Evolutionary conservation across 345 rosid species (phyloP).

Genomic region (Eucalyptus coolabah): DNA sequence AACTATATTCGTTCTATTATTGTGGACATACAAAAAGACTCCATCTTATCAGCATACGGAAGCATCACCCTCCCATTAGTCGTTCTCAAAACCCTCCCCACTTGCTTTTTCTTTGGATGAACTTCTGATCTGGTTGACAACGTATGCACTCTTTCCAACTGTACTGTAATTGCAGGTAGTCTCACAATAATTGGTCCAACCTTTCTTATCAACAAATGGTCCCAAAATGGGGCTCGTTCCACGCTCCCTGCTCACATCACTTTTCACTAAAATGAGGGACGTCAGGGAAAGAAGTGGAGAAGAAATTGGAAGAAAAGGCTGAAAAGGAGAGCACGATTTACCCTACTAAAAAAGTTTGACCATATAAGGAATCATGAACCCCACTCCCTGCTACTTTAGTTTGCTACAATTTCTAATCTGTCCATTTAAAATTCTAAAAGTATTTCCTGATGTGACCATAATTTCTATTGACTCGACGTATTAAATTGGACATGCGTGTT

Average conservation of each 20-base stretch:
- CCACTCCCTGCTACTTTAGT: too few species aligned
- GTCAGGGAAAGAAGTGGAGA: background rate
- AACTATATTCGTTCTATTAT: background rate
- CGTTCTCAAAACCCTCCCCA: background rate
- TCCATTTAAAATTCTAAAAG: background rate
- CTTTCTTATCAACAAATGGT: background rate
- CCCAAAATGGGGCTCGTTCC: background rate
- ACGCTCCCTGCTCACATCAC: background rate
- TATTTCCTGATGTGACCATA: background rate
- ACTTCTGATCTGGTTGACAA: background rate
- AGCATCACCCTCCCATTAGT: background rate
- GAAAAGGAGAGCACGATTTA: background rate
- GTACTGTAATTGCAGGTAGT: background rate
- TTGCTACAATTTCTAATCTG: background rate
- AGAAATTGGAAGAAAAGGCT: background rate
- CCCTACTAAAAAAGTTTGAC: background rate
- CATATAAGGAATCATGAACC: background rate
- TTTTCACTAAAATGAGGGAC: background rate
- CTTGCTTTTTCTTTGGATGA: background rate
- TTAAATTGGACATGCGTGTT: background rate
- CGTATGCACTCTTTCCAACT: background rate
- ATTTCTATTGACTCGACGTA: background rate
- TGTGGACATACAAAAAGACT: background rate
- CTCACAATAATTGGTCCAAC: background rate
- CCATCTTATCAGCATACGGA: background rate